phyloP scores from a whole-genome alignment of 2,329 filamentous ascomycete genomes.

The Trichoderma hamatum region DNA sequence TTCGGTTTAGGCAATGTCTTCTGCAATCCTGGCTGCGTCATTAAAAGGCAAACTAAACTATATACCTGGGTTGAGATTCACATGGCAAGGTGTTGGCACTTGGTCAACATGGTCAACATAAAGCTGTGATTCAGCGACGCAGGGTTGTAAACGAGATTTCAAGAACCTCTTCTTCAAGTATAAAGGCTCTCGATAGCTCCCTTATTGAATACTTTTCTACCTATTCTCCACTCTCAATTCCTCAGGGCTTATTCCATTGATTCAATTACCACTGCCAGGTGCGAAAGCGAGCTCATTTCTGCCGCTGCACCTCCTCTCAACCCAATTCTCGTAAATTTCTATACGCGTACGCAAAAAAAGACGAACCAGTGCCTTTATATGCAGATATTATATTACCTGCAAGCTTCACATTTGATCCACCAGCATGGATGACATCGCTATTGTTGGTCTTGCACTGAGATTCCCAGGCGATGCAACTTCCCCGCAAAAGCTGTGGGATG shows the following conservation, averaged over 20 bases:
- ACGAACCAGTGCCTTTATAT: not conserved
- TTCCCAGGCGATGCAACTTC: slow-evolving; percentile 55
- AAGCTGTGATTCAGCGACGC: not conserved
- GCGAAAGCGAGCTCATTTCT: not conserved
- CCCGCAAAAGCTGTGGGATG: slow-evolving; percentile 53
- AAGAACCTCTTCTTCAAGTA: not conserved
- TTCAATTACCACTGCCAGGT: no score
- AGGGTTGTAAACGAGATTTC: not conserved
- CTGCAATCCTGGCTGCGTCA: not conserved
- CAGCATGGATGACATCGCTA: slow-evolving; percentile 50
- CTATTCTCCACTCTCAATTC: not conserved
- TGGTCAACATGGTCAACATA: not conserved
- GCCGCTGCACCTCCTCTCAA: not conserved
- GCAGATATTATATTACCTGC: not conserved
- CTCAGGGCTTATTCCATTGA: not conserved
- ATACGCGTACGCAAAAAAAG: not conserved
- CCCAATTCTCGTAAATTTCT: not conserved
- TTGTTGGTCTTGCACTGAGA: slow-evolving; percentile 55
- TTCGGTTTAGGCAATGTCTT: not conserved
- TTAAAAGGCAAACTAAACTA: not conserved
- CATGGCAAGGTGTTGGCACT: not conserved
- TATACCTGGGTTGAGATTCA: not conserved
- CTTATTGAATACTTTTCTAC: not conserved
- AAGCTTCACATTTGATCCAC: not conserved
- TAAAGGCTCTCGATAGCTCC: not conserved